Evolutionary conservation across 2,329 filamentous ascomycete species (phyloP).

Genomic region (Grosmannia huntii): DNA sequence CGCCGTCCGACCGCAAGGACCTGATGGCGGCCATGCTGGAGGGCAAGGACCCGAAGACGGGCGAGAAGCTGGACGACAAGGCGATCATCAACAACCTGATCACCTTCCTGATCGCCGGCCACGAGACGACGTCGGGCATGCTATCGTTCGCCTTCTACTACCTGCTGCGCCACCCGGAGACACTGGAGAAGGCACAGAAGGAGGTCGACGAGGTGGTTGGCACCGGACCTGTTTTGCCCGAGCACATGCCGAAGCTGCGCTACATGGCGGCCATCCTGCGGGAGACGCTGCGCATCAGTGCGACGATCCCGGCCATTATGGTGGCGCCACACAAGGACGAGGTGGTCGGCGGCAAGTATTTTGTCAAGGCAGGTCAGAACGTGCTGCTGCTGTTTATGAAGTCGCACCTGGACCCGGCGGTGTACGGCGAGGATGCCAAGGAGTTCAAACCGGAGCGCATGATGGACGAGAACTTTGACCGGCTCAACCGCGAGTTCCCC

Average conservation of each 20-base stretch:
- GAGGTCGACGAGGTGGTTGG: constrained; percentile 58
- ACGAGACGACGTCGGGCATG: constrained; percentile 59
- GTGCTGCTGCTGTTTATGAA: constrained; percentile 37
- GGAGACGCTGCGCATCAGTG: constrained; percentile 50
- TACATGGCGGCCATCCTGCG: constrained; percentile 55
- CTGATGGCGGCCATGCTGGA: constrained; percentile 58
- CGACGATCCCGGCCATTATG: constrained; percentile 46
- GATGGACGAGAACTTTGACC: constrained; percentile 54
- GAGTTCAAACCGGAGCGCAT: constrained; percentile 61
- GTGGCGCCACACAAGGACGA: constrained; percentile 40
- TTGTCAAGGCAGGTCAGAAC: constrained; percentile 36
- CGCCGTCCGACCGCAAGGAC: constrained; percentile 46
- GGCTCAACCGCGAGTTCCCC: constrained; percentile 44
- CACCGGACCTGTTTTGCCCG: constrained; percentile 39
- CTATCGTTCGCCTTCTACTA: constrained; percentile 54
- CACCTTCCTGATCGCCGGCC: constrained; percentile 58
- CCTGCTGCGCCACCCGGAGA: constrained; percentile 48
- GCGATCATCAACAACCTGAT: constrained; percentile 59
- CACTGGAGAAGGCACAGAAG: constrained; percentile 46
- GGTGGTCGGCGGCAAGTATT: constrained; percentile 48
- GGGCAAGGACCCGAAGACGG: constrained; percentile 54
- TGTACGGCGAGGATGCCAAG: constrained; percentile 52
- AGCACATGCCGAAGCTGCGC: constrained; percentile 50
- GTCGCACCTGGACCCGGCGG: constrained; percentile 47
- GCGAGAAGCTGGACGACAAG: constrained; percentile 47